phyloP scores from a whole-genome alignment of 2,329 filamentous ascomycete species.

The Ophiobolus disseminans region DNA sequence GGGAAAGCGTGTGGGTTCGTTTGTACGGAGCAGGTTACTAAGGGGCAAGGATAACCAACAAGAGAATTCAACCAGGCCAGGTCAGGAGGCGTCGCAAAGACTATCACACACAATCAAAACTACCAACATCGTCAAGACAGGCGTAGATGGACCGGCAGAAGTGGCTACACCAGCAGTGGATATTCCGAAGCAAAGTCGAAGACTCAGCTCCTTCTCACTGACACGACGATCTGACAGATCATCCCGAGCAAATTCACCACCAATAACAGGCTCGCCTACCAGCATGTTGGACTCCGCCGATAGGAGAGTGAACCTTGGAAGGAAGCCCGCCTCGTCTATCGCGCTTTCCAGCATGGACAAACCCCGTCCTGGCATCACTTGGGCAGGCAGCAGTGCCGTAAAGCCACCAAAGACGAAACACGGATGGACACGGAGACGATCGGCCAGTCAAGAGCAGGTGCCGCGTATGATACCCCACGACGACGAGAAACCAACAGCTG shows the following conservation, averaged over 20 bases:
- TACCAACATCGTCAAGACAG: slow-evolving; percentile 38
- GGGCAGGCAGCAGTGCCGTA: slow-evolving; percentile 32
- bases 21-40: slow-evolving; percentile 39
- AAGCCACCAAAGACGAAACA: slow-evolving; percentile 28
- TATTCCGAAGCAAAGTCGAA: slow-evolving; percentile 32
- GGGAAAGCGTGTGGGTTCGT: slow-evolving; percentile 40
- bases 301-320: slow-evolving; percentile 17
- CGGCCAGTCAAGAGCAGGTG: slow-evolving; percentile 47
- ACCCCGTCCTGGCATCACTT: slow-evolving; percentile 37
- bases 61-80: slow-evolving; percentile 3
- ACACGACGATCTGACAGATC: slow-evolving; percentile 48
- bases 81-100: slow-evolving; percentile 7
- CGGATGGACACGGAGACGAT: slow-evolving; percentile 40
- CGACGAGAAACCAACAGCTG: slow-evolving; percentile 37
- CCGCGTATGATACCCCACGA: slow-evolving; percentile 31
- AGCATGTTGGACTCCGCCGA: slow-evolving; percentile 35
- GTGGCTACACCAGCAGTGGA: slow-evolving; percentile 30
- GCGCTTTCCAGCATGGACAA: slow-evolving; percentile 38
- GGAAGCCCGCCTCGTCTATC: slow-evolving; percentile 38
- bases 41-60: slow-evolving; percentile 16
- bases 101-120: slow-evolving; percentile 14
- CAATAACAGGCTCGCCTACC: slow-evolving; percentile 44
- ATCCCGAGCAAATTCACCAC: slow-evolving; percentile 48
- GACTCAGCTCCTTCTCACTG: slow-evolving; percentile 49
- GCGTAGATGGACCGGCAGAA: slow-evolving; percentile 35